These are phyloP conservation scores for Mrakia hoshinonis DNA, from an alignment of 768 basidiomycete species.

Conservation along the genomic window DNA sequence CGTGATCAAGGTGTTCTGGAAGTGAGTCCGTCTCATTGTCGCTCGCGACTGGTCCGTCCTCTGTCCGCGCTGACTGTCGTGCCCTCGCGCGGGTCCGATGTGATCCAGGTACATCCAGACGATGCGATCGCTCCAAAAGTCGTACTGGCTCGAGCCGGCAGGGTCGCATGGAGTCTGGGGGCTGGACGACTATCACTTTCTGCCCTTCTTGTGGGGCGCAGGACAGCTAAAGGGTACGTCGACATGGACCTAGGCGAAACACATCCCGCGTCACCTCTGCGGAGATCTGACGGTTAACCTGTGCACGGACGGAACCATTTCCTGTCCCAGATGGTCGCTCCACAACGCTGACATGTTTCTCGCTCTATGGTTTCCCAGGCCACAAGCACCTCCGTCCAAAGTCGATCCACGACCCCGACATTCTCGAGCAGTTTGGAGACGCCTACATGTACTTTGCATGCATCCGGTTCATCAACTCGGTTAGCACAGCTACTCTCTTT, in stretches of 20 bases:
- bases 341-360: not conserved
- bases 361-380: slow-evolving; percentile 43
- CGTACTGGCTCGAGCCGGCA: slow-evolving; percentile 95
- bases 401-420: slow-evolving; percentile 81
- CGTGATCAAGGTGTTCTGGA: slow-evolving; percentile 82
- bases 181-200: slow-evolving; percentile 71
- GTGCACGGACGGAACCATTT: not conserved
- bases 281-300: too few relatives aligned
- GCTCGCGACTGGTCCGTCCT: not conserved
- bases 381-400: slow-evolving; percentile 87
- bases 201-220: slow-evolving; percentile 56
- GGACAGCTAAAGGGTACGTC: slow-evolving; percentile 33
- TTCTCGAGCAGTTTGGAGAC: slow-evolving; percentile 82
- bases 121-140: slow-evolving; percentile 67
- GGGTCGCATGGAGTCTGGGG: slow-evolving; percentile 99
- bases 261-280: too few relatives aligned
- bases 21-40: slow-evolving; percentile 44
- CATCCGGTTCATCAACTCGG: slow-evolving; percentile 90
- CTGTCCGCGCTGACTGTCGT: slow-evolving; percentile 1
- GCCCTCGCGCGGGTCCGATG: not conserved
- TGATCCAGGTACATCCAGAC: slow-evolving; percentile 41
- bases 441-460: slow-evolving; percentile 97
- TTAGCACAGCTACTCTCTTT: slow-evolving; percentile 40
- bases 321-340: too few relatives aligned
- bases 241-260: too few relatives aligned